phyloP scores from a whole-genome alignment of 108 stramenopile genomes.

The Cylindrotheca closterium region DNA sequence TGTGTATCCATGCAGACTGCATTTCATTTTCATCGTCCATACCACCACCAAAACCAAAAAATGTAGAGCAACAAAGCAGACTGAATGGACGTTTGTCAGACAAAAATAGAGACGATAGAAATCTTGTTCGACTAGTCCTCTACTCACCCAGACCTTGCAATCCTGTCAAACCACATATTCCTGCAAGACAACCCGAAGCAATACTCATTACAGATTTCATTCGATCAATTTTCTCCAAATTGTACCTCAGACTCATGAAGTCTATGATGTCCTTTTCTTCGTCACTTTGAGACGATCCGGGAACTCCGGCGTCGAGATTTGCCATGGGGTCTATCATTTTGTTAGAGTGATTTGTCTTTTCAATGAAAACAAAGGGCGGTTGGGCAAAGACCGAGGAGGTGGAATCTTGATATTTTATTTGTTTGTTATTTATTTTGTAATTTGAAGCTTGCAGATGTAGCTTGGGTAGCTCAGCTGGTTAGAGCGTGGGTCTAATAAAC shows the following conservation, averaged over 20 bases:
- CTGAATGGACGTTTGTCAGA: conserved; percentile 17
- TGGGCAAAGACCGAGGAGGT: neutral
- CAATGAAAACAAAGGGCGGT: neutral
- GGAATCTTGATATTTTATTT: neutral
- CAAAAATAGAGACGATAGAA: neutral
- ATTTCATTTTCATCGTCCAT: conserved; percentile 73
- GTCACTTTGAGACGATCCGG: conserved; percentile 12
- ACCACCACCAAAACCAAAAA: conserved; percentile 48
- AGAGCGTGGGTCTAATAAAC: conserved; percentile 54
- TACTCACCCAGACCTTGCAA: conserved; percentile 75
- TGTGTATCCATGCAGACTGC: conserved; percentile 57
- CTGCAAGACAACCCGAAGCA: conserved; percentile 79
- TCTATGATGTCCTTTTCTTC: conserved; percentile 75
- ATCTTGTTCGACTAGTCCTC: conserved; percentile 5
- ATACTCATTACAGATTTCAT: conserved; percentile 85
- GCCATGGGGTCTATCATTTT: conserved; percentile 77
- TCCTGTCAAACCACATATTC: conserved; percentile 77
- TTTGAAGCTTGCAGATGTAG: too few species aligned
- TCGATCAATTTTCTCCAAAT: conserved; percentile 72
- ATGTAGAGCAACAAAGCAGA: conserved; percentile 66
- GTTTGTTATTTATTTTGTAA: neutral
- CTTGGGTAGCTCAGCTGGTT: conserved; percentile 48
- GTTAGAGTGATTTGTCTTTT: neutral
- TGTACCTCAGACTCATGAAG: conserved; percentile 49
- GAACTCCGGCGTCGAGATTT: conserved; percentile 40